These are phyloP conservation scores for Phytophthora multivora DNA, from an alignment of 352 stramenopile genomes.

Conservation along the genomic window DNA sequence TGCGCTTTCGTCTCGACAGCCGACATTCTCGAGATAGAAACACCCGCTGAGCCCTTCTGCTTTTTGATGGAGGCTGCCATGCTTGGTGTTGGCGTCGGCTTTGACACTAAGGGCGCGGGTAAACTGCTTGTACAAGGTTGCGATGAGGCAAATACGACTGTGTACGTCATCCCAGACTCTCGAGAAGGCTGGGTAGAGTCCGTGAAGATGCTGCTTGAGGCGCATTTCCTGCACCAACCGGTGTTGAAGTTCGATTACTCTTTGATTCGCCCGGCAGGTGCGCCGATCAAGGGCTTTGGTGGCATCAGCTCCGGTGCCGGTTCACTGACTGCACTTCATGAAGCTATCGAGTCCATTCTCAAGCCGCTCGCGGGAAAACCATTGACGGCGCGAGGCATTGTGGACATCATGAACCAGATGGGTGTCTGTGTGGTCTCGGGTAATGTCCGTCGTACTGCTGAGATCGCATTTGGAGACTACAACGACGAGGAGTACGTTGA, in stretches of 20 bases:
- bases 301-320: conserved; percentile 87
- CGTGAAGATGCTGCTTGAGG: conserved; percentile 79
- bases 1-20: conserved; percentile 93
- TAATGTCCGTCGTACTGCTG: conserved; percentile 92
- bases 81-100: conserved; percentile 94
- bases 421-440: conserved; percentile 91
- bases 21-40: conserved; percentile 60
- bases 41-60: conserved; percentile 86
- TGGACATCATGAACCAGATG: conserved; percentile 94
- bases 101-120: conserved; percentile 91
- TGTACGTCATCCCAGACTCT: conserved; percentile 60
- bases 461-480: conserved; percentile 94
- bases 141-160: conserved; percentile 13
- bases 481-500: conserved; percentile 88
- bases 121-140: conserved; percentile 54
- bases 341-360: conserved; percentile 61
- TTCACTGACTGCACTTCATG: conserved; percentile 78
- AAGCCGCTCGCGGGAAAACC: conserved; percentile 47
- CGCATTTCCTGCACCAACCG: conserved; percentile 71
- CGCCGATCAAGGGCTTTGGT: conserved; percentile 91
- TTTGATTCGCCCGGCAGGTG: conserved; percentile 77
- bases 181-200: conserved; percentile 90
- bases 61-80: conserved; percentile 96
- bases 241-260: conserved; percentile 82
- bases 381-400: conserved; percentile 80